These are phyloP conservation scores for Allantophomopsis lycopodina DNA, from an alignment of 2,329 filamentous ascomycete species.

Conservation along the genomic window DNA sequence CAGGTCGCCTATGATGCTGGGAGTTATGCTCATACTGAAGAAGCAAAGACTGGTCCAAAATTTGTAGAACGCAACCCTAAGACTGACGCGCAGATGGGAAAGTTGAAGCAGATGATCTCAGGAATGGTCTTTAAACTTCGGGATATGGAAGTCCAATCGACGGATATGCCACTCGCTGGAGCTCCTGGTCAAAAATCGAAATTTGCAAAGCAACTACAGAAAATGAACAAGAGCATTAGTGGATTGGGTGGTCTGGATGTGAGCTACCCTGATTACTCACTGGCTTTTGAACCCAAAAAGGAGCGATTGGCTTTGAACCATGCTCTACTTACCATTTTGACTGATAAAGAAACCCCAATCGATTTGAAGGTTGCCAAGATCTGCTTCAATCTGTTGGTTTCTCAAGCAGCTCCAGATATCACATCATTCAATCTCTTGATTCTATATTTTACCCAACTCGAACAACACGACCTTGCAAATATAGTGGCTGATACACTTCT, in stretches of 20 bases:
- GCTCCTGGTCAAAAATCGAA: neutral
- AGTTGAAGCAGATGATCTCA: too few species aligned
- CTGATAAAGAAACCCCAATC: constrained; percentile 2
- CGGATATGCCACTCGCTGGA: too few species aligned
- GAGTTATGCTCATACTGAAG: too few species aligned
- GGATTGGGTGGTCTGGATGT: too few species aligned
- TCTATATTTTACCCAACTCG: constrained; percentile 42
- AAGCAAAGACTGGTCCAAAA: too few species aligned
- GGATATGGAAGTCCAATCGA: too few species aligned
- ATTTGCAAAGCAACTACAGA: neutral
- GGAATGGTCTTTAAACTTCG: too few species aligned
- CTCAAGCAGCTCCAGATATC: constrained; percentile 45
- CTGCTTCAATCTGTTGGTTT: constrained; percentile 52
- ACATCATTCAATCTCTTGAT: constrained; percentile 61
- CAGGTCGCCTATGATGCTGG: too few species aligned
- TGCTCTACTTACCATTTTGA: constrained; percentile 8
- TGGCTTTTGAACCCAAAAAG: neutral
- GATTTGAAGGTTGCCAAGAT: constrained; percentile 22
- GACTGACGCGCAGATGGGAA: too few species aligned
- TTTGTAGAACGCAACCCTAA: too few species aligned
- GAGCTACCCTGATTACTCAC: too few species aligned
- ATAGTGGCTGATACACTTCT: constrained; percentile 38
- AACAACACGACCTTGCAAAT: constrained; percentile 34
- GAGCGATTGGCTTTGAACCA: constrained; percentile 7
- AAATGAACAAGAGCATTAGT: neutral